Base-by-base conservation (phyloP, 352 stramenopile genomes). In the Globisporangium canariense region DNA sequence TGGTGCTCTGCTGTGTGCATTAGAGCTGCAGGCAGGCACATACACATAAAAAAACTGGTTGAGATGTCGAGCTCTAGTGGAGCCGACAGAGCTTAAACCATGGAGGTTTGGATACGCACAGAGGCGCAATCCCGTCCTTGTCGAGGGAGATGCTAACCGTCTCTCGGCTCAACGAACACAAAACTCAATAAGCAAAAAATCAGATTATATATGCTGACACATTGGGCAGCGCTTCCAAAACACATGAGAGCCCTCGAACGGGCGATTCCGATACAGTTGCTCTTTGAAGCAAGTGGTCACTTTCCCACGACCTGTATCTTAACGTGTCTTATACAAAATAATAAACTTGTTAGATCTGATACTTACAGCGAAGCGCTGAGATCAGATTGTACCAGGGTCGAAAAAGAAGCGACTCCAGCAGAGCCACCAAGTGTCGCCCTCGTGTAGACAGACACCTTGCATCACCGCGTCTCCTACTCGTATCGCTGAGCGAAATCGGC, bases 121-220 rank as follows among this genome's bases (percentile, higher is more conserved):
- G 54, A 68, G 58, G 79, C 79, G 83, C 79, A 92, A 90, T 96
- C 88, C 86, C 88, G 88, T 96, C 86, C 88, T 96, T 96, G 88
- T 94, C 88, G 87, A 96, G 88, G 88, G 86, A 96, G 88, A 96
- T 96, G 88, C 88, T 96, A 96, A 96, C 86, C 85, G 74, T 96
- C 88, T 96, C 88, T 96, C 88, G 88, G 86, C 82, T 96, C 88
- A 96, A 94, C 88, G 86, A 94, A 96, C 88, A 96, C 88, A 67
- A 64, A n/a, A 0, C 40, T 0, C 0, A 1, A 2, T 25, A 1
- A 0, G 4, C 0, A 5, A 14, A 60, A 61, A 43, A 40, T 9
- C 1, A 3, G 0, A 1, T 1, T 71, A 74, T 73, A 64, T 28
- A 10, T 76, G 50, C 40, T 68, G 61, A 6, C 62, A 14, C 10